These are phyloP conservation scores for Bombardia bombarda DNA, from an alignment of 495 filamentous ascomycete species.

Conservation along the genomic window DNA sequence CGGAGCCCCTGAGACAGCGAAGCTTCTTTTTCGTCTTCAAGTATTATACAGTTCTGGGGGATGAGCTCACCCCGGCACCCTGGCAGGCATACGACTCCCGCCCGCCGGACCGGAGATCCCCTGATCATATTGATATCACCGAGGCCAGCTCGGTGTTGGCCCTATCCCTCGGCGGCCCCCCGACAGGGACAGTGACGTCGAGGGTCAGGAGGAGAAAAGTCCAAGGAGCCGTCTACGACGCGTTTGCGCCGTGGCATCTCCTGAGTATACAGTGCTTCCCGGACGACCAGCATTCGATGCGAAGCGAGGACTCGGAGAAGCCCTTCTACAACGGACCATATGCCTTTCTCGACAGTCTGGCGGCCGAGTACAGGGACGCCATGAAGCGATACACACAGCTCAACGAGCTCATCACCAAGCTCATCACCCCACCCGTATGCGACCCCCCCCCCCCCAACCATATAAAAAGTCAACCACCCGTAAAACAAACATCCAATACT, in stretches of 20 bases:
- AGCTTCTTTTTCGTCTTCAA: slow-evolving; percentile 50
- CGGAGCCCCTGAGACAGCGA: slow-evolving; percentile 27
- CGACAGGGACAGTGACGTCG: slow-evolving; percentile 22
- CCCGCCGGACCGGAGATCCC: slow-evolving; percentile 27
- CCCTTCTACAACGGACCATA: slow-evolving; percentile 45
- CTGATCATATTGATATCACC: slow-evolving; percentile 40
- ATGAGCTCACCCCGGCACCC: slow-evolving; percentile 33
- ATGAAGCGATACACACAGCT: slow-evolving; percentile 40
- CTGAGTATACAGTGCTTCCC: slow-evolving; percentile 45
- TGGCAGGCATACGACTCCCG: slow-evolving; percentile 37
- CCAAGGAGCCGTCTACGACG: slow-evolving; percentile 36
- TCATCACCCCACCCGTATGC: slow-evolving; percentile 40
- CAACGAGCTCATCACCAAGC: slow-evolving; percentile 36
- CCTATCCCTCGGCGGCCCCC: slow-evolving; percentile 35
- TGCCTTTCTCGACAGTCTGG: slow-evolving; percentile 42
- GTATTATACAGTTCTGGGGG: slow-evolving; percentile 42
- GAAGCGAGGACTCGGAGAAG: slow-evolving; percentile 36
- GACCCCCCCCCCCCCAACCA: not conserved
- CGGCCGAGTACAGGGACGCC: slow-evolving; percentile 44
- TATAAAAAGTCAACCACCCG: too few species aligned
- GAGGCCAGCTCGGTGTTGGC: slow-evolving; percentile 43
- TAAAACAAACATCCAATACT: not conserved
- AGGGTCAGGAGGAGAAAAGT: slow-evolving; percentile 5
- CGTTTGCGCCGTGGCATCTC: slow-evolving; percentile 45
- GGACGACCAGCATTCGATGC: slow-evolving; percentile 39